phyloP scores from a whole-genome alignment of 139 green algal species.

The Haematococcus lacustris region DNA sequence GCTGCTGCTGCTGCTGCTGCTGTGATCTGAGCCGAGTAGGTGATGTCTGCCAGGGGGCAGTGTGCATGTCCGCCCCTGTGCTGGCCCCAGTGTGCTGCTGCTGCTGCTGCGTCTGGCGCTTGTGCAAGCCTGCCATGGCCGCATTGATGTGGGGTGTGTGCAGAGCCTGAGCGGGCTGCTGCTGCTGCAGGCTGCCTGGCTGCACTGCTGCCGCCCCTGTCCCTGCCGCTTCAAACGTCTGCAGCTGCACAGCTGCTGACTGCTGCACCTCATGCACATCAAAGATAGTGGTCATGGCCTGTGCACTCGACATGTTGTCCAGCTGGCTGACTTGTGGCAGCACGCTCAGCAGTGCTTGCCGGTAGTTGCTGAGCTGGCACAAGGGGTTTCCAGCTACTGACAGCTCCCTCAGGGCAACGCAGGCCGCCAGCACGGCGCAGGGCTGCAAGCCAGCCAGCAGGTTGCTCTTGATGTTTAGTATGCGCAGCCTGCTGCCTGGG shows the following conservation, averaged over 20 bases:
- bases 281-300: too few species aligned
- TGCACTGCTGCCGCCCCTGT: slow-evolving; percentile 2
- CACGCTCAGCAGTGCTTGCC: slow-evolving; percentile 29
- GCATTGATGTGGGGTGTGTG: background rate
- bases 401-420: slow-evolving; percentile 41
- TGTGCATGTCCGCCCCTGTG: too few species aligned
- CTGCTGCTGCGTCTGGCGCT: too few species aligned
- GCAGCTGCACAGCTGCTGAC: slow-evolving; percentile 27
- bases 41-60: too few species aligned
- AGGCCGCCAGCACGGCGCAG: slow-evolving; percentile 48
- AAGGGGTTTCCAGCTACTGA: slow-evolving; percentile 53
- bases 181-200: background rate
- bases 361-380: slow-evolving; percentile 27
- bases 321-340: slow-evolving; percentile 50
- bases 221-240: slow-evolving; percentile 32
- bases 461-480: slow-evolving; percentile 59
- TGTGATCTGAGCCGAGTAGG: too few species aligned
- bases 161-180: slow-evolving; percentile 4
- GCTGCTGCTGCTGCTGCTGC: too few species aligned
- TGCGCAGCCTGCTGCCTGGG: slow-evolving; percentile 18
- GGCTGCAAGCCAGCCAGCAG: slow-evolving; percentile 37
- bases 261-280: slow-evolving; percentile 20
- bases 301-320: slow-evolving; percentile 30
- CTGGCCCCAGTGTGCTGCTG: too few species aligned
- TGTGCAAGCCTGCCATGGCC: too few species aligned